Conservation (phyloP, 169 alveolate genomes). For the Cryptosporidium sp. region DNA sequence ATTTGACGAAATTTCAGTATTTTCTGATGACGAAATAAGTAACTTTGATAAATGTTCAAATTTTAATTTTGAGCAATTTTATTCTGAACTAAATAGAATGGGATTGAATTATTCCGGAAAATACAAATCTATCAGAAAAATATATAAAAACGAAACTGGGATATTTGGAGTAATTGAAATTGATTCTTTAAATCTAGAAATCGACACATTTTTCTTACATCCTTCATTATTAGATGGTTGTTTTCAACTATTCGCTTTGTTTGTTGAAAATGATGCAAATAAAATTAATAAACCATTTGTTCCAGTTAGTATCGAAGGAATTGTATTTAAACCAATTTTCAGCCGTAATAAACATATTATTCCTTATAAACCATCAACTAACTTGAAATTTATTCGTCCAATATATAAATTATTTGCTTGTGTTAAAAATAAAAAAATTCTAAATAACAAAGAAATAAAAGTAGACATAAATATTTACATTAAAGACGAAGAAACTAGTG, state of each 20-base stretch:
- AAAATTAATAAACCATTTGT: conserved; percentile 10
- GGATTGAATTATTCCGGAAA: conserved; percentile 22
- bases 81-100: not conserved
- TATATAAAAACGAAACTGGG: not conserved
- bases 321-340: conserved; percentile 16
- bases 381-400: conserved; percentile 15
- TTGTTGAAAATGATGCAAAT: not conserved
- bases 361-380: conserved; percentile 1
- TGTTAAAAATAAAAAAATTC: conserved; percentile 19
- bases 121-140: conserved; percentile 35
- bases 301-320: conserved; percentile 21
- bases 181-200: not conserved
- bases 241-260: conserved; percentile 52
- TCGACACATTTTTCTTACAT: conserved; percentile 1
- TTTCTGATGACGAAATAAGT: not conserved
- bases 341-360: not conserved
- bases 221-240: conserved; percentile 73
- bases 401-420: conserved; percentile 9
- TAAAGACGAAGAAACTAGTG: not conserved
- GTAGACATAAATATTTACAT: conserved; percentile 26
- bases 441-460: not conserved
- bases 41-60: conserved; percentile 3
- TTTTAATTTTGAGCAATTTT: conserved; percentile 4
- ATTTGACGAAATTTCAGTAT: not conserved
- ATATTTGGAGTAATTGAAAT: conserved; percentile 48